Conservation (phyloP, 106 monocot species). For the Apostasia shenzhenica region DNA sequence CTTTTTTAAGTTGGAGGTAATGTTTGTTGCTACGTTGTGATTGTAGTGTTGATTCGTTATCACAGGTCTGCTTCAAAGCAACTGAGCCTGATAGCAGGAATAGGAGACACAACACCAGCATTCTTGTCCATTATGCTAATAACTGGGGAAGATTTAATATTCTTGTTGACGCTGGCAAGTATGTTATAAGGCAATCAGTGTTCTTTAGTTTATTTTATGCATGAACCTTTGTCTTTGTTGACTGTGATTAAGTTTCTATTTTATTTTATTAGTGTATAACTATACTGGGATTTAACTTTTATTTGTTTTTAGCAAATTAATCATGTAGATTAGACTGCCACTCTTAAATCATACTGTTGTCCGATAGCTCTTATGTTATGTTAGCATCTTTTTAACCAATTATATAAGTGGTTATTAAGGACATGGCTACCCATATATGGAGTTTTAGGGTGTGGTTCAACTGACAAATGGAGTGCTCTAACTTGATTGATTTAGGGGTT, state of each 20-base stretch:
- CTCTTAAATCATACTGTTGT: too few species aligned
- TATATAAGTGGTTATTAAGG: too few species aligned
- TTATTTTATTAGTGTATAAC: neutral
- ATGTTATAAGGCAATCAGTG: constrained; percentile 11
- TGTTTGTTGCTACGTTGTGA: neutral
- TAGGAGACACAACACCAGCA: constrained; percentile 82
- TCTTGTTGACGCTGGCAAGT: constrained; percentile 96
- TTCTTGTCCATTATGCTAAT: constrained; percentile 65
- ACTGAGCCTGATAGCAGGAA: constrained; percentile 69
- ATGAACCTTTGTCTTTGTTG: neutral
- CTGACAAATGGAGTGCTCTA: too few species aligned
- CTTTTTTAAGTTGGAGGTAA: neutral
- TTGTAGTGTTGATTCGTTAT: constrained; percentile 2
- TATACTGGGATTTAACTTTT: too few species aligned
- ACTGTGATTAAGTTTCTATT: neutral
- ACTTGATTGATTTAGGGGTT: too few species aligned
- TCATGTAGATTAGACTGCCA: too few species aligned
- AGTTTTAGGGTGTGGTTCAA: too few species aligned
- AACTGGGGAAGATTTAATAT: constrained; percentile 67
- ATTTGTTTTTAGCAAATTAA: too few species aligned
- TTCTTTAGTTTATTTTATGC: neutral
- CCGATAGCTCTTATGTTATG: too few species aligned
- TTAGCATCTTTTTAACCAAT: too few species aligned
- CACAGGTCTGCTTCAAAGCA: constrained; percentile 86
- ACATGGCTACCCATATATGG: too few species aligned